phyloP scores from a whole-genome alignment of 2,329 filamentous ascomycete genomes.

The Trichoderma brevicompactum region DNA sequence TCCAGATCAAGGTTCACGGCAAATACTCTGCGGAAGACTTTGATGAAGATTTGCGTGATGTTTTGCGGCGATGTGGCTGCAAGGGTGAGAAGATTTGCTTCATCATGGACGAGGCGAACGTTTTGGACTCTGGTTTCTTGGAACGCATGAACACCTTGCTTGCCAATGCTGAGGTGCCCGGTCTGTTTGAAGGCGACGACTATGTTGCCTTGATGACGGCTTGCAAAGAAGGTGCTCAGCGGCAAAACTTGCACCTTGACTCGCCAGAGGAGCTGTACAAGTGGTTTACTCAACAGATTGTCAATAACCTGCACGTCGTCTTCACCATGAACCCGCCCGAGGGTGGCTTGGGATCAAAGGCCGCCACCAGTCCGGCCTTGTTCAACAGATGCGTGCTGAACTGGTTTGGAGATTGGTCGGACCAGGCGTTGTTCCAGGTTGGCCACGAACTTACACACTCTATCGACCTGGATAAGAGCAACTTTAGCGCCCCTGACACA shows the following conservation, averaged over 20 bases:
- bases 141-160: conserved; percentile 99
- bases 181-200: conserved; percentile 98
- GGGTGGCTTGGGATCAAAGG: conserved; percentile 91
- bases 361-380: conserved; percentile 93
- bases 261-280: conserved; percentile 99
- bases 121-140: conserved; percentile 96
- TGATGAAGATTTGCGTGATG: conserved; percentile 93
- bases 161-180: conserved; percentile 98
- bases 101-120: conserved; percentile 99
- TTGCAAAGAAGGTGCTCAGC: conserved; percentile 96
- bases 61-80: conserved; percentile 90
- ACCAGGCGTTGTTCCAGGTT: conserved; percentile 98
- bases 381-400: conserved; percentile 99
- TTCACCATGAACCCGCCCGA: conserved; percentile 99
- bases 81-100: conserved; percentile 99
- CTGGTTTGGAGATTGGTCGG: conserved; percentile 99
- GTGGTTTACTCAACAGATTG: conserved; percentile 99
- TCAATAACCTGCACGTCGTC: conserved; percentile 98
- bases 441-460: conserved; percentile 93
- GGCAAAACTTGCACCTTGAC: conserved; percentile 91
- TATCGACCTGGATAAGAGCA: conserved; percentile 89
- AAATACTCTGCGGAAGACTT: conserved; percentile 99
- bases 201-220: conserved; percentile 98
- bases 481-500: conserved; percentile 84
- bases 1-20: conserved; percentile 99